Evolutionary conservation across 2,329 filamentous ascomycete species (phyloP).

Genomic region (Venturia carpophila): DNA sequence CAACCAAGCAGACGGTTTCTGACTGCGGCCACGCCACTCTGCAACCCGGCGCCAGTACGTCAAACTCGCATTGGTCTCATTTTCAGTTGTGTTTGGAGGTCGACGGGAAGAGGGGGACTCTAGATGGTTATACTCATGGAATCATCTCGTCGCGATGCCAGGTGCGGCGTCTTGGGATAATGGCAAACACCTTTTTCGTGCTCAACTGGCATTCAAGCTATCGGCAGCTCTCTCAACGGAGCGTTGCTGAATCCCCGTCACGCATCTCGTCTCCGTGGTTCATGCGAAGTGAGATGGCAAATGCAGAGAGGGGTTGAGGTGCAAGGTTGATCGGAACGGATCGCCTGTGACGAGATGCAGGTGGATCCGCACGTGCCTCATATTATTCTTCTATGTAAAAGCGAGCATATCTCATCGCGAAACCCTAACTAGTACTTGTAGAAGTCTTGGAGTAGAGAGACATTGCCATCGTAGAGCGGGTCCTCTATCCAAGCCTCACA

Average conservation of each 20-base stretch:
- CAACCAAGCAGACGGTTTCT: background rate
- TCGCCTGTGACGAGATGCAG: background rate
- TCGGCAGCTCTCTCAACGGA: background rate
- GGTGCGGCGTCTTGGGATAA: background rate
- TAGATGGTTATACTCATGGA: background rate
- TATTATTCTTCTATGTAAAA: background rate
- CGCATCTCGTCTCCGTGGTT: background rate
- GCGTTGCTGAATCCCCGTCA: background rate
- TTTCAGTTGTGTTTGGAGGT: background rate
- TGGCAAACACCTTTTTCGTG: background rate
- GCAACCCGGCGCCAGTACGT: slow-evolving; percentile 2
- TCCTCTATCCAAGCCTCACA: background rate
- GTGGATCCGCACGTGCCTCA: background rate
- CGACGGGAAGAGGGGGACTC: background rate
- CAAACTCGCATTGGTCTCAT: slow-evolving; percentile 2
- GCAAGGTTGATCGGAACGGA: slow-evolving; percentile 2
- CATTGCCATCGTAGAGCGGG: background rate
- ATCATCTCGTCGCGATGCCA: background rate
- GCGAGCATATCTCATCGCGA: background rate
- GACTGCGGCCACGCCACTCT: background rate
- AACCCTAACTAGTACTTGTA: background rate
- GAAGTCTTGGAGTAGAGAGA: background rate
- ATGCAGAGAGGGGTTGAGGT: background rate
- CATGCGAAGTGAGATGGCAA: background rate
- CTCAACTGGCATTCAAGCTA: background rate